Evolutionary conservation across 202 grass and related monocot genomes (phyloP).

Genomic region (Saccharum hybrid): DNA sequence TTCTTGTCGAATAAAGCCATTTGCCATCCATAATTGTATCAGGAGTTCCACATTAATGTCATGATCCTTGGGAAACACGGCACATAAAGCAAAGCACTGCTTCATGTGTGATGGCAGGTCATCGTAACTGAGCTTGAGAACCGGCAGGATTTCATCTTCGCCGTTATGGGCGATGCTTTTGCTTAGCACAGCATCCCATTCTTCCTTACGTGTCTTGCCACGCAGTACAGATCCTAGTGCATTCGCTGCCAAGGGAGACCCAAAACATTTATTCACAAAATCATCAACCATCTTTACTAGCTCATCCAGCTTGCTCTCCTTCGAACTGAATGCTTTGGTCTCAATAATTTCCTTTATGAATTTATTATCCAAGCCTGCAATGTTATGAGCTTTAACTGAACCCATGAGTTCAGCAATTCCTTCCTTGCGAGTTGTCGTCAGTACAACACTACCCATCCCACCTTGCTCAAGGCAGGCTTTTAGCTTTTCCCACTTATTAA

Average conservation of each 20-base stretch:
- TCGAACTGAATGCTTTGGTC: constrained; percentile 28
- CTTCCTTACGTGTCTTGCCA: background rate
- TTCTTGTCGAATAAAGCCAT: background rate
- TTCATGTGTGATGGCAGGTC: background rate
- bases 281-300: constrained; percentile 16
- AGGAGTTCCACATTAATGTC: background rate
- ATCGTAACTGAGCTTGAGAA: background rate
- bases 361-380: background rate
- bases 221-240: constrained; percentile 36
- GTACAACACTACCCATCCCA: no score
- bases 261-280: constrained; percentile 36
- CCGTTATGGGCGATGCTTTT: constrained; percentile 5
- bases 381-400: background rate
- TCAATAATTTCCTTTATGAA: constrained; percentile 34
- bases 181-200: constrained; percentile 29
- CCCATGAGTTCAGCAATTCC: background rate
- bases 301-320: background rate
- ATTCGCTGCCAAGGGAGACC: constrained; percentile 45
- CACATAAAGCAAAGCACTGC: background rate
- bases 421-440: no score
- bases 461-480: no score
- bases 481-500: no score
- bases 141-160: background rate
- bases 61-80: background rate
- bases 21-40: background rate